Conservation (phyloP, 2,329 filamentous ascomycete genomes). For the Fonsecaea multimorphosa region DNA sequence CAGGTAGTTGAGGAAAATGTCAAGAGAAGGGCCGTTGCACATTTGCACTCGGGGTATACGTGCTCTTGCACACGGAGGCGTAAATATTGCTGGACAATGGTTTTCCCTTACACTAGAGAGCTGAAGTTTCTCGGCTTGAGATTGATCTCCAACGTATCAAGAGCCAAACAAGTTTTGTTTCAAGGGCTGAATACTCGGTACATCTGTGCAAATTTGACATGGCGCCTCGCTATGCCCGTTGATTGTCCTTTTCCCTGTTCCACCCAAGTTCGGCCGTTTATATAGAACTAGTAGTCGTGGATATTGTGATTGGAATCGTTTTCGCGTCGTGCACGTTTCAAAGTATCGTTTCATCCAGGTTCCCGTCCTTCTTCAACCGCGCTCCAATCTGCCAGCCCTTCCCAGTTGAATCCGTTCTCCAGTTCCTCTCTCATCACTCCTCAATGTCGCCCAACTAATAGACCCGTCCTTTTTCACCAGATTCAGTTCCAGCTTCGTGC, state of each 20-base stretch:
- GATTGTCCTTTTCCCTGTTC: not conserved
- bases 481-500: slow-evolving; percentile 85
- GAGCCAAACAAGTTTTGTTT: not conserved
- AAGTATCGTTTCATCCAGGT: not conserved
- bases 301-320: not conserved
- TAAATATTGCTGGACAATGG: too few relatives aligned
- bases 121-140: not conserved
- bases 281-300: not conserved
- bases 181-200: not conserved
- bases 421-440: slow-evolving; percentile 74
- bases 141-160: not conserved
- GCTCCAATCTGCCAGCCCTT: slow-evolving; percentile 67
- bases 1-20: not conserved
- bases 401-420: slow-evolving; percentile 91
- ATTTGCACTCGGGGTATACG: not conserved
- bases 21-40: not conserved
- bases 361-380: not conserved
- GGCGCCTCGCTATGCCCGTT: slow-evolving; percentile 18
- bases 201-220: not conserved
- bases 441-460: slow-evolving; percentile 79
- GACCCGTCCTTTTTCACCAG: slow-evolving; percentile 70
- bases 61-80: too few relatives aligned
- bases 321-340: not conserved
- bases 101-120: not conserved
- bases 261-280: slow-evolving; percentile 5